Evolutionary conservation across 1,284 basidiomycete genomes (phyloP).

Genomic region (Cronartium quercuum): DNA sequence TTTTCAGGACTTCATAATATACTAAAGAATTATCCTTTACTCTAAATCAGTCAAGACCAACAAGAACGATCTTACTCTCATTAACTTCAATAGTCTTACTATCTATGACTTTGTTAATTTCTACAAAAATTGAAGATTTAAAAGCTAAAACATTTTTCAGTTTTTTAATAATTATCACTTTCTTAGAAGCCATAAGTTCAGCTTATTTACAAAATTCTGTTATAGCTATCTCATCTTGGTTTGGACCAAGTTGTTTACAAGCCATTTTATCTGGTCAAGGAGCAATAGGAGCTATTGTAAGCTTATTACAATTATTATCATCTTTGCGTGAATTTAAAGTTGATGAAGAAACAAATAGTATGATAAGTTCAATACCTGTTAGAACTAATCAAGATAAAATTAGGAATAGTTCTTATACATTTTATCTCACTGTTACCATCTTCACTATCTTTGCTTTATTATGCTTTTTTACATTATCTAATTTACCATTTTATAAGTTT

Average conservation of each 20-base stretch:
- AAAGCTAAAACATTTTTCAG: constrained; percentile 1
- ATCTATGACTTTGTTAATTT: constrained; percentile 7
- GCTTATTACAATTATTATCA: constrained; percentile 44
- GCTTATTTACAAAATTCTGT: constrained; percentile 9
- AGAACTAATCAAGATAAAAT: constrained; percentile 8
- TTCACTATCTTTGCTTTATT: constrained; percentile 9
- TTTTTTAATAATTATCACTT: constrained; percentile 17
- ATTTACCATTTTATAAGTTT: constrained; percentile 16
- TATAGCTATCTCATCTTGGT: constrained; percentile 42
- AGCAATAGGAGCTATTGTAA: constrained; percentile 44
- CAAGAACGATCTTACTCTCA: neutral
- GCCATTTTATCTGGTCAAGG: constrained; percentile 46
- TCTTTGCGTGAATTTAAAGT: constrained; percentile 41
- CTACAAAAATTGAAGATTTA: constrained; percentile 3
- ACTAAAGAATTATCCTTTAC: neutral
- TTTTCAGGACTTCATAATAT: neutral
- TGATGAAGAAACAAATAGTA: neutral
- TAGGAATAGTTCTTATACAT: constrained; percentile 12
- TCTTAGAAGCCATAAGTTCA: constrained; percentile 10
- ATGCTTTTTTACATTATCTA: constrained; percentile 1
- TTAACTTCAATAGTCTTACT: constrained; percentile 1
- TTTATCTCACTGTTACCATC: constrained; percentile 3
- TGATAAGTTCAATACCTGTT: neutral
- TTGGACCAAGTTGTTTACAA: constrained; percentile 45
- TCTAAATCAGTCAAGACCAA: constrained; percentile 3